These are phyloP conservation scores for Skeletonema costatum DNA, from an alignment of 108 stramenopile genomes.

Conservation along the genomic window DNA sequence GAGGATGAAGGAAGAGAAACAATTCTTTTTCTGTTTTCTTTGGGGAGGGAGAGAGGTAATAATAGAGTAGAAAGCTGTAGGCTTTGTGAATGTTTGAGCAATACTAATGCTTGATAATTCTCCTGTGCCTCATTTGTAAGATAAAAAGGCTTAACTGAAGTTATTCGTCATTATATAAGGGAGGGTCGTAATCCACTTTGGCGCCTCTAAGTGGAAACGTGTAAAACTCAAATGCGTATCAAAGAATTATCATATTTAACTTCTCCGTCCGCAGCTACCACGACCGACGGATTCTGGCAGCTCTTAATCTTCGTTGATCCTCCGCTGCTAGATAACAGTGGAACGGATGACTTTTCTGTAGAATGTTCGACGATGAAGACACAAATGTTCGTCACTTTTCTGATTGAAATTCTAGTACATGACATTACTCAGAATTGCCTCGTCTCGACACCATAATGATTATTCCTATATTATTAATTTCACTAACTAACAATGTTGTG, in stretches of 20 bases:
- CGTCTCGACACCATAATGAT: background rate
- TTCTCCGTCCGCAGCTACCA: no score
- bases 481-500: slow-evolving; percentile 7
- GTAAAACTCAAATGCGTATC: background rate
- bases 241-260: background rate
- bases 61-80: slow-evolving; percentile 1
- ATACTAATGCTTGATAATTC: slow-evolving; percentile 2
- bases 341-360: no score
- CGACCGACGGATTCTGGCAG: no score
- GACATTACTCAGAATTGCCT: background rate
- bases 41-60: background rate
- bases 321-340: no score
- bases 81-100: background rate
- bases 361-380: no score
- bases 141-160: slow-evolving; percentile 4
- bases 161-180: background rate
- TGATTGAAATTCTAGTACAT: no score
- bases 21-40: background rate
- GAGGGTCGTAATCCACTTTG: background rate
- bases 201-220: background rate
- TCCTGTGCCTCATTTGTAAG: background rate
- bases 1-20: background rate
- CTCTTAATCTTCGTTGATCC: no score
- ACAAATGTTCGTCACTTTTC: no score
- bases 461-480: slow-evolving; percentile 3